These are phyloP conservation scores for Echria macrotheca DNA, from an alignment of 495 filamentous ascomycete genomes.

Conservation along the genomic window DNA sequence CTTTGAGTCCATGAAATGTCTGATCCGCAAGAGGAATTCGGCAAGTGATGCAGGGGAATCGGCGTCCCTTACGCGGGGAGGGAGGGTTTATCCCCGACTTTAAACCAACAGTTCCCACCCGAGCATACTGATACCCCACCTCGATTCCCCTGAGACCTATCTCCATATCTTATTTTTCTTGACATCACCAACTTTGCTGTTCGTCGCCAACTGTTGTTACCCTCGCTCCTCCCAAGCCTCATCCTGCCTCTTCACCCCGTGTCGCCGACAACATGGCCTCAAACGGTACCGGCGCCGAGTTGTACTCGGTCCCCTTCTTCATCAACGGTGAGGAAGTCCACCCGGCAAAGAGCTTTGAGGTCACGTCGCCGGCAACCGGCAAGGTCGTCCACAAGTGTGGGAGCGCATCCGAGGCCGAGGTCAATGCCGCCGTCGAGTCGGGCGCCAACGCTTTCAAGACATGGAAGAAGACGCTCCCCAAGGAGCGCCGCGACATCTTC, in stretches of 20 bases:
- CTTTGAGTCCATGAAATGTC: too few relatives aligned
- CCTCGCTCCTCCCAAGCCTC: not conserved
- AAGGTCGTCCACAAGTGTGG: constrained; percentile 56
- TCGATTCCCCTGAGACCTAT: too few relatives aligned
- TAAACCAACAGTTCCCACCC: not conserved
- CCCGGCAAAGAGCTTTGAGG: constrained; percentile 57
- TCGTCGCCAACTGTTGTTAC: not conserved
- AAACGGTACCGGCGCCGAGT: constrained; percentile 6
- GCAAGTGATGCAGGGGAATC: not conserved
- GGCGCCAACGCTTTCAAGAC: constrained; percentile 63
- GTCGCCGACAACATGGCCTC: constrained; percentile 13
- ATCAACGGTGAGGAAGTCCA: constrained; percentile 65
- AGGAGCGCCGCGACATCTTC: constrained; percentile 63
- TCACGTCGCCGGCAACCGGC: constrained; percentile 59
- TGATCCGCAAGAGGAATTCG: not conserved
- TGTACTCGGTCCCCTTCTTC: constrained; percentile 56
- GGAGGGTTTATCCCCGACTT: not conserved
- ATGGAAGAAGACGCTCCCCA: constrained; percentile 62
- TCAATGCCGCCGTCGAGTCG: constrained; percentile 53
- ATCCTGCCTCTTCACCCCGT: not conserved
- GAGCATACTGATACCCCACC: not conserved
- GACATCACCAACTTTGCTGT: not conserved
- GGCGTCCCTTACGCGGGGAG: not conserved
- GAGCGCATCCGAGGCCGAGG: constrained; percentile 59
- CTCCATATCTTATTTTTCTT: not conserved